Evolutionary conservation across 2,329 filamentous ascomycete species (phyloP), one percentile per base, ranked within the genome.

Genomic region (Fusarium pseudoanthophilum): DNA sequence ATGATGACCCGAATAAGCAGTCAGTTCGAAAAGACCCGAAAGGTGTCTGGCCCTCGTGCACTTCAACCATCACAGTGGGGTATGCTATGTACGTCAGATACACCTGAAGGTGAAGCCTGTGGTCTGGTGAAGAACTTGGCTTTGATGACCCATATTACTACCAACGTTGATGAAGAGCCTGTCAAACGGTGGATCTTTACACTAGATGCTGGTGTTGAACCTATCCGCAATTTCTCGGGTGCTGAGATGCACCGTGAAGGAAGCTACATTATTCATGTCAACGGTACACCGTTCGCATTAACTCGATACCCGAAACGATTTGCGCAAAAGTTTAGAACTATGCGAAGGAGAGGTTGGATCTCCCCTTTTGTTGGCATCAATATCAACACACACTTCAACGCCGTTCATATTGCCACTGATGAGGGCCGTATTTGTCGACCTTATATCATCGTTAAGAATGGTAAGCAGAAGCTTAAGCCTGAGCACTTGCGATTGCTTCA

Each of bases 1-100:
- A 99, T 99, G 97, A 99, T 99, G 96, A 99, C 96, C 20, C 90
- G 96, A 82, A 98, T 99, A 79, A 96, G 93, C 82, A 97, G 93
- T 88, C 96, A 99, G 84, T 99, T 99, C 79, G 96, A 99, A 81
- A 99, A 99, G 87, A 98, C 96, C 5, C 87, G 96, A 77, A 99
- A 99, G 83, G 95, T 99, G 69, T 95, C 92, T 79, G 97, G 97
- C 74, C 96, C 97, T 78, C 92, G 96, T 88, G 96, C 97, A 24
- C 87, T 99, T 55, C 96, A 99, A 79, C 95, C 96, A 11, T 99
- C 96, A 2, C 96, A 99, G 76, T 99, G 97, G 85, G 96, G 96
- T 77, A 98, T 99, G 95, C 87, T 99, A 61, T 99, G 96, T 80
- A 93, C 95, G 1, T 97, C 96, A 16, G 96, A 99, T 86, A 99